These are phyloP conservation scores for Suhomyces chickasaworum DNA, from an alignment of 1,139 yeast species.

Conservation along the genomic window DNA sequence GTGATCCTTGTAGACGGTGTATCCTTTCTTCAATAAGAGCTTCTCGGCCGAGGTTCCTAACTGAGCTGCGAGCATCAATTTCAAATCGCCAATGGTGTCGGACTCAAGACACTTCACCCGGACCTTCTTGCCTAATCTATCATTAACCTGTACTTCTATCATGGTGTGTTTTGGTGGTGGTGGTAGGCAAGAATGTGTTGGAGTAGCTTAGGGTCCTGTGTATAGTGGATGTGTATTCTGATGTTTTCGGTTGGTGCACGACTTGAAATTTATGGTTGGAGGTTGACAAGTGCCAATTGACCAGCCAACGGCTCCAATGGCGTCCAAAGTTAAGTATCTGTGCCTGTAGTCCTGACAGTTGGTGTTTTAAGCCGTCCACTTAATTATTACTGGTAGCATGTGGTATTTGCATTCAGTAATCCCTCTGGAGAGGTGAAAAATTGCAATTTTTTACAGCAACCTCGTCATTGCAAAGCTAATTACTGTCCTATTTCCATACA, in stretches of 20 bases:
- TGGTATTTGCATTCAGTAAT: too few relatives aligned
- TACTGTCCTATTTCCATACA: too few relatives aligned
- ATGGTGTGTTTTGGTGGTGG: too few relatives aligned
- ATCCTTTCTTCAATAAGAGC: slow-evolving; percentile 69
- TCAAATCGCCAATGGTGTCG: slow-evolving; percentile 91
- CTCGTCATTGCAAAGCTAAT: too few relatives aligned
- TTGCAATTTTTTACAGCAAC: too few relatives aligned
- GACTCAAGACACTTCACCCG: slow-evolving; percentile 82
- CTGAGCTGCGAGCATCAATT: slow-evolving; percentile 79
- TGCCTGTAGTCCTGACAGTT: not conserved
- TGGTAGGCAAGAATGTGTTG: too few relatives aligned
- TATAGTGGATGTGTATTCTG: not conserved
- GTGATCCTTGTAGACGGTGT: slow-evolving; percentile 83
- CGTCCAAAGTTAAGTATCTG: not conserved
- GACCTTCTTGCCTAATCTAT: slow-evolving; percentile 80
- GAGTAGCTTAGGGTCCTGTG: too few relatives aligned
- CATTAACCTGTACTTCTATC: slow-evolving; percentile 23
- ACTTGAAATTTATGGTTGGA: not conserved
- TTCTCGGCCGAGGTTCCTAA: slow-evolving; percentile 75
- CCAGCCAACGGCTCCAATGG: not conserved
- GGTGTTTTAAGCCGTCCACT: too few relatives aligned
- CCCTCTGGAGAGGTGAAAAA: too few relatives aligned
- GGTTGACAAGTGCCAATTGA: not conserved
- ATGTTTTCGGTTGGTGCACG: not conserved
- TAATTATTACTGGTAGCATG: too few relatives aligned